Evolutionary conservation across 108 stramenopile species (phyloP), one percentile per base, ranked within the genome.

Genomic region (Nitzschia inconspicua): DNA sequence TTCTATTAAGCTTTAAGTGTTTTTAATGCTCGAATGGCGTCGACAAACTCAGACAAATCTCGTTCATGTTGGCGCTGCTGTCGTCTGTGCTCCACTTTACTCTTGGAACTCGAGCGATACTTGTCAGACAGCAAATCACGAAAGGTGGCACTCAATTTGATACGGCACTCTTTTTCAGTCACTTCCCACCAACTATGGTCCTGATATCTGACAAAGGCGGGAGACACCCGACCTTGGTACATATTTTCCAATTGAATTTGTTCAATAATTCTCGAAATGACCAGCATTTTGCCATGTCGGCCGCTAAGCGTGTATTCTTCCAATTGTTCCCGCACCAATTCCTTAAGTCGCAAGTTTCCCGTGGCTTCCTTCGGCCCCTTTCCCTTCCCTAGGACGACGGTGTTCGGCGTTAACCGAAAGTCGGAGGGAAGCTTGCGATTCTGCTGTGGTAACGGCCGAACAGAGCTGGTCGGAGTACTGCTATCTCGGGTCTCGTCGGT

Each of bases 111-210:
- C 14, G 54, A 56, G 11, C 65, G 46, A 35, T 66, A 66, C 41
- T 66, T 55, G 28, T 66, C 56, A 16, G 48, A 47, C 8, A 66
- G 56, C 27, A 47, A 66, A 34, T 66, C 65, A 25, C 65, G 65
- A 37, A 66, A 66, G 36, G 57, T 37, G 1, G 53, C 53, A n/a
- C 35, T 54, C 23, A 54, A 25, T 32, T 54, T 54, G 34, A 54
- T 35, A 19, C 53, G 34, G 18, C 35, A 32, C 20, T 54, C 53
- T 20, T 35, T 32, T 36, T 54, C 53, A 23, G 53, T 54, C 53
- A 54, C 37, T 36, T 54, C 53, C 53, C 53, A 54, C 53, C 53
- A 54, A 3, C 34, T 28, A 19, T 44, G 56, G 19, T 57, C 44
- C 22, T 57, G 47, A 19, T 27, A 44, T 48, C 57, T 66, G 7